Evolutionary conservation across 2,329 filamentous ascomycete genomes (phyloP).

Genomic region (Cercospora sesami): DNA sequence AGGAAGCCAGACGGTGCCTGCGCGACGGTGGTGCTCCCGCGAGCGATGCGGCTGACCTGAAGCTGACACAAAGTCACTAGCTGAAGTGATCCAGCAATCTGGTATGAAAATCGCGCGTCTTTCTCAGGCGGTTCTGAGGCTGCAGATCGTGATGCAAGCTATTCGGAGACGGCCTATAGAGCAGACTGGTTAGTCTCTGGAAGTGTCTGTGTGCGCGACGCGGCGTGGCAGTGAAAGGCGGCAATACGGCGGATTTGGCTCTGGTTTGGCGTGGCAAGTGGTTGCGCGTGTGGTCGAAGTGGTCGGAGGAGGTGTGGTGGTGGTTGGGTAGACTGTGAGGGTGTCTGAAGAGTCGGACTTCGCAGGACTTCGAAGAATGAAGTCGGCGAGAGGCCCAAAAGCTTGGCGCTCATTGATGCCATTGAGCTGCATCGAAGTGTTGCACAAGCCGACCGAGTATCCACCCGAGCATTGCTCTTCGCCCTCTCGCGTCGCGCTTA

Average conservation of each 20-base stretch:
- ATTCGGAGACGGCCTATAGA: neutral
- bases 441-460: neutral
- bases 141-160: neutral
- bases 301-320: conserved; percentile 1
- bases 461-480: neutral
- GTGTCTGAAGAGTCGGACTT: conserved; percentile 6
- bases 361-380: conserved; percentile 1
- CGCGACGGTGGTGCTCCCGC: conserved; percentile 2
- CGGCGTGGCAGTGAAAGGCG: neutral
- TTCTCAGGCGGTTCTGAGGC: neutral
- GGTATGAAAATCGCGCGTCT: neutral
- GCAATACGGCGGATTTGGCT: neutral
- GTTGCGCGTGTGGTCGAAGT: neutral
- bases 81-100: neutral
- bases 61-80: neutral
- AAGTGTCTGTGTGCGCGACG: neutral
- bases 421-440: neutral
- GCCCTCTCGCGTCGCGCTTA: neutral
- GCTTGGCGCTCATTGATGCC: conserved; percentile 2
- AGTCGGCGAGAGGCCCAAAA: neutral
- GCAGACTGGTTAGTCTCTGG: conserved; percentile 1
- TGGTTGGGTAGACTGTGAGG: neutral
- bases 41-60: neutral
- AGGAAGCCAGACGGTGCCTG: conserved; percentile 6
- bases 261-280: neutral